phyloP scores from a whole-genome alignment of 805 yeast genomes.

The Spencermartinsiella europaea region DNA sequence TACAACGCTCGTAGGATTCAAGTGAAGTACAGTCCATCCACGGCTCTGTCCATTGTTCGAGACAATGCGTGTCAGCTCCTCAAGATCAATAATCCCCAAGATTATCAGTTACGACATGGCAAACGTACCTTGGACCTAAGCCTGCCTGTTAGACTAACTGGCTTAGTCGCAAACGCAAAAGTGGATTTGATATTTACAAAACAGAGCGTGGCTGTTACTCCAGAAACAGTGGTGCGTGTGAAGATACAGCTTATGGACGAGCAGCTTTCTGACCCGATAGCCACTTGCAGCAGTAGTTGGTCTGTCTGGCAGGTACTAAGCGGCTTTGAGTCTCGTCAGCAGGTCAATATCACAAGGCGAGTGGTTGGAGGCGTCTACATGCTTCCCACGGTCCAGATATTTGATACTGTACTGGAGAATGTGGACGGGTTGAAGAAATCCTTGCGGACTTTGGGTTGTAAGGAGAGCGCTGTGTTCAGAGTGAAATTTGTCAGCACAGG shows the following conservation, averaged over 20 bases:
- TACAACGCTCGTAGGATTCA: background rate
- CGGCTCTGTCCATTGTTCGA: background rate
- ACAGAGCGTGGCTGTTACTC: background rate
- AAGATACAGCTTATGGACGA: constrained; percentile 18
- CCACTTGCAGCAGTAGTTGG: constrained; percentile 16
- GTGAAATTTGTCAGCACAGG: constrained; percentile 17
- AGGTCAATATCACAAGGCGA: constrained; percentile 23
- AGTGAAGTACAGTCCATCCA: background rate
- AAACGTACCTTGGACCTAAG: constrained; percentile 13
- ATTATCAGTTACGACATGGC: constrained; percentile 2
- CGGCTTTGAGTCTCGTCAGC: constrained; percentile 21
- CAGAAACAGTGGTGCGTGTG: constrained; percentile 7
- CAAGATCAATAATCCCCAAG: background rate
- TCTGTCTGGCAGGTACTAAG: constrained; percentile 21
- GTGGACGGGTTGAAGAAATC: constrained; percentile 18
- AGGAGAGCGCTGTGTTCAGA: constrained; percentile 15
- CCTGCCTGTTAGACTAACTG: constrained; percentile 19
- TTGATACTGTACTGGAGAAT: constrained; percentile 12
- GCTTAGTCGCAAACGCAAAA: constrained; percentile 21
- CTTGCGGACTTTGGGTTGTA: constrained; percentile 17
- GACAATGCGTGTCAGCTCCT: background rate
- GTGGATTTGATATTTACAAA: constrained; percentile 20
- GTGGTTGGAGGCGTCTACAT: constrained; percentile 14
- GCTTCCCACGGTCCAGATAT: constrained; percentile 21
- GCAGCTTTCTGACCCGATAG: constrained; percentile 12